phyloP scores from a whole-genome alignment of 169 alveolate genomes.

The Eimeria sp. region DNA sequence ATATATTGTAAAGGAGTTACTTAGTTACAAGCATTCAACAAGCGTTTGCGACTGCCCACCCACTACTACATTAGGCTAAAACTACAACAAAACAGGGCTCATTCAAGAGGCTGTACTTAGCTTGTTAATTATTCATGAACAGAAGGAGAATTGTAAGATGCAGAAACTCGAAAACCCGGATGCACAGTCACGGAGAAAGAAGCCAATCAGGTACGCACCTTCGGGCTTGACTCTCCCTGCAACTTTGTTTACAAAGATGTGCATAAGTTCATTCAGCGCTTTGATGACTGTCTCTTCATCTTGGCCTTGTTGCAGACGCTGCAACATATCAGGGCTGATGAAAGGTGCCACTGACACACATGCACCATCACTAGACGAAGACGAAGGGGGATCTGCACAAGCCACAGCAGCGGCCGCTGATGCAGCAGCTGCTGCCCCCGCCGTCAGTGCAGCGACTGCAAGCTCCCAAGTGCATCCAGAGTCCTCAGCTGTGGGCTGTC shows the following conservation, averaged over 20 bases:
- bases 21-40: neutral
- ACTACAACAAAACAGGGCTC: neutral
- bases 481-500: neutral
- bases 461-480: slow-evolving; percentile 24
- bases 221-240: slow-evolving; percentile 47
- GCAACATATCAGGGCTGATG: slow-evolving; percentile 50
- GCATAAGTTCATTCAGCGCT: slow-evolving; percentile 52
- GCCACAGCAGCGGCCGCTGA: slow-evolving; percentile 54
- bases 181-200: neutral
- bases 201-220: neutral
- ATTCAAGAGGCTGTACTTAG: neutral
- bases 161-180: neutral
- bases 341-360: slow-evolving; percentile 27
- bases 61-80: neutral
- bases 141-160: neutral
- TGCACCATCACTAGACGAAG: neutral
- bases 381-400: neutral
- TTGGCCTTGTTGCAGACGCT: slow-evolving; percentile 62
- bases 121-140: neutral
- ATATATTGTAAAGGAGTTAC: neutral
- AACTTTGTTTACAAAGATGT: slow-evolving; percentile 49
- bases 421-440: slow-evolving; percentile 57
- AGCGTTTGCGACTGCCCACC: neutral
- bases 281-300: slow-evolving; percentile 35
- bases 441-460: slow-evolving; percentile 42